Base-by-base conservation (phyloP, 2,329 filamentous ascomycete species). In the Venturia nashicola region DNA sequence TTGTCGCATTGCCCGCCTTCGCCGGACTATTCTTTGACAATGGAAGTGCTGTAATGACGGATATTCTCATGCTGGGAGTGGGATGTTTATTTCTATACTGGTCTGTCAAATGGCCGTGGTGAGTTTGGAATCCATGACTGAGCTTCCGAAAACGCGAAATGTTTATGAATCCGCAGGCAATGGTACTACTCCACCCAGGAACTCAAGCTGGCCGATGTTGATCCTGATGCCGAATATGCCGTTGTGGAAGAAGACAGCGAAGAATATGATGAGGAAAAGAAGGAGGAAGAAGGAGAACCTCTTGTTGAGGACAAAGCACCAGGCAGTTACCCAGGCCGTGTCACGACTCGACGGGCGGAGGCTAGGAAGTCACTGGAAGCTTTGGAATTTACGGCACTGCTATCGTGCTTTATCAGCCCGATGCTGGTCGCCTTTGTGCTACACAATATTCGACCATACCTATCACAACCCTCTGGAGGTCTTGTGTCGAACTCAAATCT, bases 401-500 rank as follows among this genome's bases (percentile, higher is more conserved):
- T 84, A 0, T 86, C 87, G 7, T 97, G 91, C 73, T 95, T 97
- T 70, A 66, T 88, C 36, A 87, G 89, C 39, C 93, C 93, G 0
- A 71, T 90, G 0, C 72, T 91, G 4, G 89, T 90, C n/a, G 89
- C 92, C 36, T 94, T 88, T 75, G 78, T 97, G 46, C 80, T 97
- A 12, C 92, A 97, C 72, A 79, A 84, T 23, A 89, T 97, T 65
- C 85, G 93, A 61, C 83, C 82, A 9, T 90, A 93, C 69, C 83
- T 97, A 20, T 92, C 89, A 32, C 82, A 89, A 1, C 90, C 89
- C 0, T 91, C 91, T 0, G 91, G 95, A 72, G 90, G 90, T 1
- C 79, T 97, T 12, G 87, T 97, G 7, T 96, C 91, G 5, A 90
- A 96, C 74, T 95, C 93, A 76, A 97, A 97, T 73, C 80, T 97